A percentile compares a stretch with the other conserved stretches of the same genome.
Evolutionary conservation across 1,284 basidiomycete genomes (phyloP).

Genomic region (Trichosporon faecale): DNA sequence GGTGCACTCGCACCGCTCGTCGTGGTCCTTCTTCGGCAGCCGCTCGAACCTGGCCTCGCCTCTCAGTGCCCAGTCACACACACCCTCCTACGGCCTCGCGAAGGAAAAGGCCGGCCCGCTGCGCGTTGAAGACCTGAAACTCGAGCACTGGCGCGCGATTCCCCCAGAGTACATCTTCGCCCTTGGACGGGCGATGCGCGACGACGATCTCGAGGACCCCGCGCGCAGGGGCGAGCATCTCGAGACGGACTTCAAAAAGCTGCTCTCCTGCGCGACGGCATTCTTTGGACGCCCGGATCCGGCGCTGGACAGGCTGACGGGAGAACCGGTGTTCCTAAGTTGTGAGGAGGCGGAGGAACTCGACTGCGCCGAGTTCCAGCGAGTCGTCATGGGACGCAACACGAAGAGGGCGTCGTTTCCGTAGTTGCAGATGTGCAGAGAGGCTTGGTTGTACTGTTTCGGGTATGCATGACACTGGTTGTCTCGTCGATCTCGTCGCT

Average conservation of each 20-base stretch:
- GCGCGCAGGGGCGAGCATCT: not conserved
- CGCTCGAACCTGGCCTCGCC: not conserved
- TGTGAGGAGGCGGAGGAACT: conserved; percentile 4
- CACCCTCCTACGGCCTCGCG: not conserved
- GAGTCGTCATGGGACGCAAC: not conserved
- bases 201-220: conserved; percentile 5
- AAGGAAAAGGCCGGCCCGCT: not conserved
- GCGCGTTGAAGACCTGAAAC: not conserved
- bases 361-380: not conserved
- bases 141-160: not conserved
- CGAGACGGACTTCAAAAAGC: conserved; percentile 7
- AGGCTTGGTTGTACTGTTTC: not conserved
- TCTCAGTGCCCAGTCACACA: not conserved
- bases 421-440: not conserved
- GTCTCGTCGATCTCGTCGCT: too few relatives aligned
- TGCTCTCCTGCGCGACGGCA: not conserved
- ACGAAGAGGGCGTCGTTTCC: not conserved
- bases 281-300: not conserved
- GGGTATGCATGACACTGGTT: not conserved
- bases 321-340: not conserved
- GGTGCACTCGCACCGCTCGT: not conserved
- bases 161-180: conserved; percentile 8
- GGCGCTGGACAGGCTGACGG: not conserved
- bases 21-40: not conserved
- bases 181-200: not conserved